Conservation (phyloP, 768 basidiomycete species). For the Tricholoma sp. region DNA sequence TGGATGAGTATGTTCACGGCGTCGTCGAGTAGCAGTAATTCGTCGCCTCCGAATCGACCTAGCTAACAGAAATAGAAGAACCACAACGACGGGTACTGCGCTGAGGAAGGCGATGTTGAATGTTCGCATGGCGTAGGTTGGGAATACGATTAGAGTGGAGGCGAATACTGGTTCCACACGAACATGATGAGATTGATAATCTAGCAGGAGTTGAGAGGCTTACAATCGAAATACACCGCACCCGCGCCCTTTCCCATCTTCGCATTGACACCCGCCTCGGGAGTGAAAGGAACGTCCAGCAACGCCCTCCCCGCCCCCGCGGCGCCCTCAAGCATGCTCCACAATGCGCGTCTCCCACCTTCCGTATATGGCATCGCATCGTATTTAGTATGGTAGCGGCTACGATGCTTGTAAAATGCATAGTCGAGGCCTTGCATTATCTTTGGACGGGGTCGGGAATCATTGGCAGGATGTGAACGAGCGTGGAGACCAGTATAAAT, state of each 20-base stretch:
- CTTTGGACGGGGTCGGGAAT: slow-evolving; percentile 48
- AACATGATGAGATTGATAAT: neutral
- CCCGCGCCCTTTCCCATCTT: slow-evolving; percentile 23
- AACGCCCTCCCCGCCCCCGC: slow-evolving; percentile 50
- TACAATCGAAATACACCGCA: slow-evolving; percentile 1
- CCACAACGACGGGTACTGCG: slow-evolving; percentile 53
- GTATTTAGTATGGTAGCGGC: slow-evolving; percentile 71
- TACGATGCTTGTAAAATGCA: slow-evolving; percentile 72
- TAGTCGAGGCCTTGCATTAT: slow-evolving; percentile 71
- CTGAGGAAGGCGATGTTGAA: slow-evolving; percentile 56
- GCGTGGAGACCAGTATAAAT: slow-evolving; percentile 39
- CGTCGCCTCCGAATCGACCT: neutral
- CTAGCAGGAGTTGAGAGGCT: neutral
- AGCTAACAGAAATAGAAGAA: slow-evolving; percentile 29
- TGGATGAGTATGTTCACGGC: slow-evolving; percentile 2
- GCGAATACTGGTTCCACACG: slow-evolving; percentile 50
- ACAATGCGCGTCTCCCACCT: slow-evolving; percentile 50
- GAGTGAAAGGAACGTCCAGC: slow-evolving; percentile 29
- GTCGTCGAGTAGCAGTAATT: slow-evolving; percentile 14
- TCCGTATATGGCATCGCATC: slow-evolving; percentile 59
- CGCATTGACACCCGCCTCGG: neutral
- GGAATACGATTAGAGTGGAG: slow-evolving; percentile 51
- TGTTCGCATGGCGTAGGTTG: slow-evolving; percentile 43
- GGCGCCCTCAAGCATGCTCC: slow-evolving; percentile 75
- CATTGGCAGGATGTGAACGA: neutral